Conservation (phyloP, 495 filamentous ascomycete species). For the Xylaria nigripes region DNA sequence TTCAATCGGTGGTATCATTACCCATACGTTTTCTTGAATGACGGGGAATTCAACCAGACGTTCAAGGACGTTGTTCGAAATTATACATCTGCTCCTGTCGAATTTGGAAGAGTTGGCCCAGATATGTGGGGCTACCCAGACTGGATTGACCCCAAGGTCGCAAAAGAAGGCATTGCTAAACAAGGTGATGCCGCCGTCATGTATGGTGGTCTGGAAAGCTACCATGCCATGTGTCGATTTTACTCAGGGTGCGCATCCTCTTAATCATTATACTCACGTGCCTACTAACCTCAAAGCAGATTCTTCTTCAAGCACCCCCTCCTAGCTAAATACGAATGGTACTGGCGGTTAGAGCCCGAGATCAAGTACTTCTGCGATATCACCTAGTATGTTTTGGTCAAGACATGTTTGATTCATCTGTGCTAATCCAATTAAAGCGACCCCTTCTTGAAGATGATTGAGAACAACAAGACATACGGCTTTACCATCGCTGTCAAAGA, state of each 20-base stretch:
- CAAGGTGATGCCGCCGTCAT: constrained; percentile 98
- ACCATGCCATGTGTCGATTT: constrained; percentile 97
- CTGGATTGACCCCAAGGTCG: constrained; percentile 88
- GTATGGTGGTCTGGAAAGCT: constrained; percentile 99
- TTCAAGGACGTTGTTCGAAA: constrained; percentile 86
- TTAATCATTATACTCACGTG: neutral
- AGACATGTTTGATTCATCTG: neutral
- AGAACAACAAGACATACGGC: constrained; percentile 93
- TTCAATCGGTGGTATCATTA: constrained; percentile 99
- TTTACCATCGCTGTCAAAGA: constrained; percentile 99
- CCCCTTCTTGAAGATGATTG: constrained; percentile 88
- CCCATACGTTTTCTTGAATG: constrained; percentile 97
- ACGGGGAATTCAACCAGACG: constrained; percentile 87
- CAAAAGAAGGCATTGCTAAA: constrained; percentile 88
- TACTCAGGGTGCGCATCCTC: constrained; percentile 72
- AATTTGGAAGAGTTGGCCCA: constrained; percentile 90
- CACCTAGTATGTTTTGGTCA: constrained; percentile 70
- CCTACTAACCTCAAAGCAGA: constrained; percentile 37
- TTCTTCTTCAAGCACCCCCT: constrained; percentile 98
- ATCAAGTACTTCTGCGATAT: constrained; percentile 99
- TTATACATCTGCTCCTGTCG: constrained; percentile 76
- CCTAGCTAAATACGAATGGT: constrained; percentile 96
- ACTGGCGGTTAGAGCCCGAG: constrained; percentile 98
- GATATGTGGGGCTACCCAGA: constrained; percentile 95
- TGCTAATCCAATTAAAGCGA: constrained; percentile 51